A percentile compares a stretch with the other conserved stretches of the same genome.
Conservation (phyloP, 495 filamentous ascomycete genomes). For the Penicillium antarcticum region DNA sequence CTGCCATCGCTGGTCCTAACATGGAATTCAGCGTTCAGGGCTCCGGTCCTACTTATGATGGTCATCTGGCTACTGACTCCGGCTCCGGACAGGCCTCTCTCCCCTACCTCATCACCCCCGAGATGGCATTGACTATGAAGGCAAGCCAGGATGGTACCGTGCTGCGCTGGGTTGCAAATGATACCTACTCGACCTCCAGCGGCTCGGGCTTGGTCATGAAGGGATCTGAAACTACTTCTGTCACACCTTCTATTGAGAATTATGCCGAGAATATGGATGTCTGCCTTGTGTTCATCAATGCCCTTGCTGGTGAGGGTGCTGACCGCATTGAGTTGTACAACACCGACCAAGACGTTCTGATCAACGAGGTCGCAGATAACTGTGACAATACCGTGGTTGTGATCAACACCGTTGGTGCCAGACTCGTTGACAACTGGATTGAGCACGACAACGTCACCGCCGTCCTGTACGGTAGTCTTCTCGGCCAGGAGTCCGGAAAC, state of each 20-base stretch:
- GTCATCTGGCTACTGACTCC: constrained; percentile 17
- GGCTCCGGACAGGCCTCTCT: constrained; percentile 33
- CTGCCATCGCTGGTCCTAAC: constrained; percentile 64
- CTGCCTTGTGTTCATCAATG: constrained; percentile 57
- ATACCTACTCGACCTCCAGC: constrained; percentile 36
- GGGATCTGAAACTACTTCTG: constrained; percentile 11
- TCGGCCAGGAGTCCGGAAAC: constrained; percentile 79
- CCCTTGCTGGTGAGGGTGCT: constrained; percentile 56
- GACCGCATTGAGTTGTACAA: constrained; percentile 50
- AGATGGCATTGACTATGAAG: constrained; percentile 52
- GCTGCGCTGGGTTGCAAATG: constrained; percentile 36
- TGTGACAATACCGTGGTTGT: constrained; percentile 70
- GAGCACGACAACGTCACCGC: constrained; percentile 63
- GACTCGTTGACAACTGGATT: constrained; percentile 41
- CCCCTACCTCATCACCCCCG: constrained; percentile 52
- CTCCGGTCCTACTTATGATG: constrained; percentile 40
- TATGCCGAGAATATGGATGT: constrained; percentile 57
- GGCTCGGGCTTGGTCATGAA: constrained; percentile 11
- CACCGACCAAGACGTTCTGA: constrained; percentile 49
- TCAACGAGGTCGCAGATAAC: constrained; percentile 51
- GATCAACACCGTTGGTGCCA: constrained; percentile 31
- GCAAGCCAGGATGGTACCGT: constrained; percentile 54
- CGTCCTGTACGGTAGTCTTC: constrained; percentile 71
- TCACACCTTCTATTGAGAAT: constrained; percentile 7
- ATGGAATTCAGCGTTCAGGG: constrained; percentile 28